Conservation (phyloP, 306 rosid species). For the Datisca glomerata region DNA sequence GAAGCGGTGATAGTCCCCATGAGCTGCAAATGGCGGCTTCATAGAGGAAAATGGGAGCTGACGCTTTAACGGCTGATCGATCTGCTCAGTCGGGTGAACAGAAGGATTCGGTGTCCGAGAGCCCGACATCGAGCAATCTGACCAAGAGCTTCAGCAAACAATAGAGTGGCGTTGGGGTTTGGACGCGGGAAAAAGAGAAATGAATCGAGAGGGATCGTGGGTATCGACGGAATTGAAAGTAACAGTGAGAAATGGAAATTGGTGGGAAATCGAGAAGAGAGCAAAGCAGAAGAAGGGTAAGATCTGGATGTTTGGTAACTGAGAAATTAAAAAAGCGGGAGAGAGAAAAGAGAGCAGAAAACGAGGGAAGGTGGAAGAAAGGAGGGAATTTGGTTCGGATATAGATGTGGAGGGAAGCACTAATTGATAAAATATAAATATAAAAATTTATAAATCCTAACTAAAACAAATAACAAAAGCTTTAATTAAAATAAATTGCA, state of each 20-base stretch:
- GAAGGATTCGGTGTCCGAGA: slow-evolving; percentile 32
- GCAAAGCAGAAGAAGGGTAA: slow-evolving; percentile 7
- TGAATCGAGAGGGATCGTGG: slow-evolving; percentile 22
- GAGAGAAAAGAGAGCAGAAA: slow-evolving; percentile 54
- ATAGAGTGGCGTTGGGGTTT: slow-evolving; percentile 6
- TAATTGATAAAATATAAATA: slow-evolving; percentile 6
- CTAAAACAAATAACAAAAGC: not conserved
- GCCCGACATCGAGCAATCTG: slow-evolving; percentile 46
- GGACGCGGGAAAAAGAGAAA: slow-evolving; percentile 1
- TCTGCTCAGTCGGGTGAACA: slow-evolving; percentile 35
- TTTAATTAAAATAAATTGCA: not conserved
- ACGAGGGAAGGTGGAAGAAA: slow-evolving; percentile 54
- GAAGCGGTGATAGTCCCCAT: slow-evolving; percentile 79
- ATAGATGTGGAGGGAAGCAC: slow-evolving; percentile 85
- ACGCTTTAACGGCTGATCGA: slow-evolving; percentile 51
- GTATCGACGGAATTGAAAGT: slow-evolving; percentile 13
- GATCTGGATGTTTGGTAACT: slow-evolving; percentile 50
- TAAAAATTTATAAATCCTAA: not conserved
- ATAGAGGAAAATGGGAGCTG: slow-evolving; percentile 65
- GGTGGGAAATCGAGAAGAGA: slow-evolving; percentile 11
- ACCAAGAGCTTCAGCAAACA: not conserved
- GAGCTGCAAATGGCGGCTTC: slow-evolving; percentile 63
- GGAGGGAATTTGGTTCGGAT: slow-evolving; percentile 99
- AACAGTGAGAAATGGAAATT: slow-evolving; percentile 8
- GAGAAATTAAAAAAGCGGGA: slow-evolving; percentile 55